Percentiles rank a stretch among this genome's conserved stretches.
Evolutionary conservation across 768 basidiomycete species (phyloP).

Genomic region (Leccinum truebloodii): DNA sequence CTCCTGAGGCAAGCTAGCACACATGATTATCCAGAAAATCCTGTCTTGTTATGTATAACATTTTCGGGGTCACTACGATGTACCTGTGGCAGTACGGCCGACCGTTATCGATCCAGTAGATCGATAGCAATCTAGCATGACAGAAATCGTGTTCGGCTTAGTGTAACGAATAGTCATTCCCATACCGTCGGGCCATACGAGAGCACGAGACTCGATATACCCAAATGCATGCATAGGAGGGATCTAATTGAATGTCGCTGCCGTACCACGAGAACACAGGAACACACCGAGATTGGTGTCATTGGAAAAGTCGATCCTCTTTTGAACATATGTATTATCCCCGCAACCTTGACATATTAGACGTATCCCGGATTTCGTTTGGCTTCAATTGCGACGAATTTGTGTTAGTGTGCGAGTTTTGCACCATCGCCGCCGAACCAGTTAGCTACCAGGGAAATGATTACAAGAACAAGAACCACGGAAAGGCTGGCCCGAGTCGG

Average conservation of each 20-base stretch:
- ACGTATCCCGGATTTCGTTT: slow-evolving; percentile 1
- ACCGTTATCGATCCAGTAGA: neutral
- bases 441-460: slow-evolving; percentile 5
- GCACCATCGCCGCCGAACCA: neutral
- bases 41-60: neutral
- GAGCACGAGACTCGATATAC: slow-evolving; percentile 2
- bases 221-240: slow-evolving; percentile 3
- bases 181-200: neutral
- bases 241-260: slow-evolving; percentile 7
- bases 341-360: slow-evolving; percentile 3
- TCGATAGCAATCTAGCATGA: neutral
- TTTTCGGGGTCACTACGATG: neutral
- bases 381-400: slow-evolving; percentile 9
- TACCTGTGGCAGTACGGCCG: neutral
- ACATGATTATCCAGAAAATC: neutral
- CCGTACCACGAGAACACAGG: slow-evolving; percentile 6
- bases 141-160: neutral
- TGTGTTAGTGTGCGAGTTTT: slow-evolving; percentile 4
- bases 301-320: neutral
- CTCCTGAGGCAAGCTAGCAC: neutral
- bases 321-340: slow-evolving; percentile 6
- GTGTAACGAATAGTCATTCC: neutral
- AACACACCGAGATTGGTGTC: slow-evolving; percentile 5
- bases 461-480: neutral
- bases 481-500: slow-evolving; percentile 8